phyloP scores from a whole-genome alignment of 2,329 filamentous ascomycete genomes.

The Beauveria pseudobassiana region DNA sequence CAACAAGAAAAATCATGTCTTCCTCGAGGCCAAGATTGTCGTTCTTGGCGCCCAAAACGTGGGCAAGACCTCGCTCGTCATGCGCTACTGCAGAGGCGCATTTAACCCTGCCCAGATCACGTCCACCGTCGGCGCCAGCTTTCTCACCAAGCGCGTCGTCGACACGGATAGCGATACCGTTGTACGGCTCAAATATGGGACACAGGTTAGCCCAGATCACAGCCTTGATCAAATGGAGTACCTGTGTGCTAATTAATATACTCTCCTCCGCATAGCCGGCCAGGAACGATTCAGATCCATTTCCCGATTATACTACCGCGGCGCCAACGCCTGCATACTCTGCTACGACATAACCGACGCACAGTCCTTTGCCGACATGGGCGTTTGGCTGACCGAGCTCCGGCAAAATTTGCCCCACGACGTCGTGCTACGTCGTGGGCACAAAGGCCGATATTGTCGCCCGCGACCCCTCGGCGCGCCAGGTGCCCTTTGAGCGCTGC shows the following conservation, averaged over 20 bases:
- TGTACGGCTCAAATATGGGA: slow-evolving; percentile 97
- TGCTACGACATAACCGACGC: slow-evolving; percentile 92
- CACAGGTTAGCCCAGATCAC: slow-evolving; percentile 47
- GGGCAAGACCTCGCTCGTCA: slow-evolving; percentile 71
- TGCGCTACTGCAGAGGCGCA: slow-evolving; percentile 65
- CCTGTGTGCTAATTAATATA: slow-evolving; percentile 11
- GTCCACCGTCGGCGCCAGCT: slow-evolving; percentile 73
- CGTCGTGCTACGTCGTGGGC: slow-evolving; percentile 82
- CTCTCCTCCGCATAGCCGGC: slow-evolving; percentile 47
- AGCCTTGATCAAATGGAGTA: background rate
- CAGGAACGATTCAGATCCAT: slow-evolving; percentile 95
- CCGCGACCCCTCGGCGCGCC: slow-evolving; percentile 66
- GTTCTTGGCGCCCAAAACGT: slow-evolving; percentile 74
- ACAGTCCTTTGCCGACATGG: slow-evolving; percentile 84
- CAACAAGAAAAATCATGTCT: slow-evolving; percentile 28
- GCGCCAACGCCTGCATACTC: slow-evolving; percentile 86
- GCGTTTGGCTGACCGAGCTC: slow-evolving; percentile 79
- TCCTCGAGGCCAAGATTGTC: slow-evolving; percentile 77
- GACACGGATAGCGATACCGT: slow-evolving; percentile 80
- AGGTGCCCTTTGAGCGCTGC: slow-evolving; percentile 90
- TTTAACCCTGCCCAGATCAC: slow-evolving; percentile 58
- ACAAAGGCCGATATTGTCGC: slow-evolving; percentile 90
- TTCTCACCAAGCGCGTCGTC: slow-evolving; percentile 70
- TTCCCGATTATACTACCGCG: slow-evolving; percentile 90
- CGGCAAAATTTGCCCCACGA: slow-evolving; percentile 69